Percentiles rank a stretch among this genome's conserved stretches.
Evolutionary conservation across 208 protist species (phyloP).

Genomic region (Trypanosoma cruzi): DNA sequence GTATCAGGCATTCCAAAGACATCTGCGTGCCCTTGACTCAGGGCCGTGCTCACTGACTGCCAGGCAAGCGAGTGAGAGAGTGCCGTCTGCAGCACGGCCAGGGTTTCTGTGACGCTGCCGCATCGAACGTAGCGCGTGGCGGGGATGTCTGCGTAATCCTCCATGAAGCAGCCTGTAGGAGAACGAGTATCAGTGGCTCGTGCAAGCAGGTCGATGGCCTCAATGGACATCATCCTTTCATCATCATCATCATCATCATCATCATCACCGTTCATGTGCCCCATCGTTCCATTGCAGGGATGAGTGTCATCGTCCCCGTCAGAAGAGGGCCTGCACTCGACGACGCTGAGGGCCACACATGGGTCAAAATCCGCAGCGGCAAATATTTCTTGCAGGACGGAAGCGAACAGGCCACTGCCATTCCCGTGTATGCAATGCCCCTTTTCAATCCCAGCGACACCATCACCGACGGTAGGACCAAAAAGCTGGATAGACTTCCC

Average conservation of each 20-base stretch:
- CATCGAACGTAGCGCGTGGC: slow-evolving; percentile 39
- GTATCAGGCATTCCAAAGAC: slow-evolving; percentile 9
- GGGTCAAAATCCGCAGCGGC: slow-evolving; percentile 1
- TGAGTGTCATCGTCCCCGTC: neutral
- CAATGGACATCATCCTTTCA: neutral
- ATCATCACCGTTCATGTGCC: neutral
- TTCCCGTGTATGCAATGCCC: neutral
- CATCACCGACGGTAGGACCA: neutral
- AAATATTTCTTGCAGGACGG: slow-evolving; percentile 20
- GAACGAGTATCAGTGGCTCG: slow-evolving; percentile 1
- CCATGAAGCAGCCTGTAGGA: slow-evolving; percentile 46
- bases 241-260: neutral
- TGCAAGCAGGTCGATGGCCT: slow-evolving; percentile 23
- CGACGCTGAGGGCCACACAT: slow-evolving; percentile 23
- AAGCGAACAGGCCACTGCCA: slow-evolving; percentile 7
- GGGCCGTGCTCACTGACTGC: slow-evolving; percentile 2
- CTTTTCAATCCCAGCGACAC: neutral
- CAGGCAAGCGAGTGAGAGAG: slow-evolving; percentile 28
- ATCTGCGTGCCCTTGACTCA: slow-evolving; percentile 2
- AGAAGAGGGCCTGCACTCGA: slow-evolving; percentile 13
- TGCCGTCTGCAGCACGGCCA: slow-evolving; percentile 22
- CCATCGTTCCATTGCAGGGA: neutral
- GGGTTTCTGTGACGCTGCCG: slow-evolving; percentile 16
- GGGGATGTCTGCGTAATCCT: slow-evolving; percentile 40
- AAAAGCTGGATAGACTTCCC: slow-evolving; percentile 28